Base-by-base conservation (phyloP, 2,329 filamentous ascomycete genomes). In the Aaosphaeria pasadenensis region DNA sequence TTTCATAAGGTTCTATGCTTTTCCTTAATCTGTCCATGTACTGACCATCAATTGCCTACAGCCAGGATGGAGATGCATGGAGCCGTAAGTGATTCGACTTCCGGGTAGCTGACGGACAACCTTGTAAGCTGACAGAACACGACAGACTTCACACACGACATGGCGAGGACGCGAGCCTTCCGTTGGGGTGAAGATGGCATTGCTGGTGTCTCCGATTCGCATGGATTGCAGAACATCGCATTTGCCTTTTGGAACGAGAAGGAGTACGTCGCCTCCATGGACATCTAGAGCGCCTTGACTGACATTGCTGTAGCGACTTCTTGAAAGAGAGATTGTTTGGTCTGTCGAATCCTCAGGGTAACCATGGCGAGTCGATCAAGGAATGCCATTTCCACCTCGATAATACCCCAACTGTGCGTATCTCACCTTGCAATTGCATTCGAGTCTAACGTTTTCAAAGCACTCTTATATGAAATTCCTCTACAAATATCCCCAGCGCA, bases 381-480 rank as follows among this genome's bases (percentile, higher is more conserved):
- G 92, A 97, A 74, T 89, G 88, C 47, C 91, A 97, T 73, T 97
- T 96, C 65, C 92, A 97, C 71, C 74, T 96, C 49, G 92, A 97
- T 73, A 97, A 97, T 70, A 95, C 89, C 30, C 92, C 92, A 49
- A 83, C 83, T 47, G 80, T 82, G 70, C 52, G 71, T 17, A 2
- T 29, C 74, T 24, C 17, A 24, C 29, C 40, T 24, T 28, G 3
- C 39, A 40, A 40, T 40, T 40, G 17, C 13, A 46, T 4, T 5
- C 17, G 13, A 7, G 13, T 4, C 49, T 53, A 32, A 56, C 43
- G 40, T 4, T 29, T 17, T 11, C 49, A 30, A 69, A 91, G 88
- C 91, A 96, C 73, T 95, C 92, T 30, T 97, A 97, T 77, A 97
- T 97, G 92, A 97, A 97, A 72, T 95, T 86, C 66, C 85, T 97